A percentile compares a stretch with the other conserved stretches of the same genome.
phyloP scores from a whole-genome alignment of 257 asterid genomes.

The Hygrophila difformis region DNA sequence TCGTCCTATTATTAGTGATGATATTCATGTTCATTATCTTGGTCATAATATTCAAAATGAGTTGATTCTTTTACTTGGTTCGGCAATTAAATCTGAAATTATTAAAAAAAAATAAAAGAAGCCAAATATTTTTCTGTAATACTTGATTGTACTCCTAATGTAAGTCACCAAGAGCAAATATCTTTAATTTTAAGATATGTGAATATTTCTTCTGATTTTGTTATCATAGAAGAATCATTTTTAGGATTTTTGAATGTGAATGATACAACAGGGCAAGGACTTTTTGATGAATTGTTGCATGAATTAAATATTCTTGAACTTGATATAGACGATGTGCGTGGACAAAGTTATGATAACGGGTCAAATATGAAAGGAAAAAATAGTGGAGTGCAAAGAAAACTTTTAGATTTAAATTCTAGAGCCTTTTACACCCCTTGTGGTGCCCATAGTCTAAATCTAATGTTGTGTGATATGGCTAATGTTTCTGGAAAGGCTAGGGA shows the following conservation, averaged over 20 bases:
- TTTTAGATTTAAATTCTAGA: constrained; percentile 1
- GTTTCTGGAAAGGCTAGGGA: constrained; percentile 2
- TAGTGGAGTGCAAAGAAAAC: background rate
- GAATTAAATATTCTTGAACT: background rate
- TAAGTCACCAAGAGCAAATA: constrained; percentile 11
- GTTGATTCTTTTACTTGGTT: background rate
- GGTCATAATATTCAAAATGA: constrained; percentile 15
- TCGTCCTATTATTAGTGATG: constrained; percentile 4
- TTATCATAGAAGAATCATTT: background rate
- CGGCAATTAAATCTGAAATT: background rate
- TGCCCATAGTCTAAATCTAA: constrained; percentile 4
- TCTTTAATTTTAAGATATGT: constrained; percentile 11
- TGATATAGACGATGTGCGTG: constrained; percentile 3
- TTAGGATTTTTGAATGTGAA: constrained; percentile 3
- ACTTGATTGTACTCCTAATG: constrained; percentile 12
- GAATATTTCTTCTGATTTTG: background rate
- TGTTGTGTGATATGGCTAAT: constrained; percentile 14
- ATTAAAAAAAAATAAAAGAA: background rate
- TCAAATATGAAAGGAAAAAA: constrained; percentile 9
- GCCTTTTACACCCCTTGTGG: constrained; percentile 2
- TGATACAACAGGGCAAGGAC: constrained; percentile 8
- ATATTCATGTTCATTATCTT: constrained; percentile 5
- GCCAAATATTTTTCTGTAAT: constrained; percentile 1
- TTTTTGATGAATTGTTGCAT: constrained; percentile 1
- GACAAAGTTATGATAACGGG: constrained; percentile 10